phyloP scores from a whole-genome alignment of 73 alveolate species.

The Paramecium primaurelia region DNA sequence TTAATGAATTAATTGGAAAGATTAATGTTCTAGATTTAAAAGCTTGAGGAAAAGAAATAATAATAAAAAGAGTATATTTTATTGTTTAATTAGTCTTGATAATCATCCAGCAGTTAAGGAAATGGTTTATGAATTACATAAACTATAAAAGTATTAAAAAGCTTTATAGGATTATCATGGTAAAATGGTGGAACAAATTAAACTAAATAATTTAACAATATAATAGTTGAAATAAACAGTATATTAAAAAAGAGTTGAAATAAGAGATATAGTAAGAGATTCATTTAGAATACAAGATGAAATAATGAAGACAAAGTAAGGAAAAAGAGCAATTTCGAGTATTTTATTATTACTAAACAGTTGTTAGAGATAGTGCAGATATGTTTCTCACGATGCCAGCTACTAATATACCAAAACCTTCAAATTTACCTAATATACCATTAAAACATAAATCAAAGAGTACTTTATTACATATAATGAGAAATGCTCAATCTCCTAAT shows the following conservation, averaged over 20 bases:
- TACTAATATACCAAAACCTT: background rate
- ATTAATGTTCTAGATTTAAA: background rate
- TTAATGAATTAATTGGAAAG: background rate
- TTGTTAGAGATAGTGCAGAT: background rate
- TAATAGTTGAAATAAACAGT: background rate
- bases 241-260: background rate
- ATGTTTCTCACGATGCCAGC: background rate
- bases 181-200: background rate
- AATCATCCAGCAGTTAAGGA: background rate
- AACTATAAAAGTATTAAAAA: background rate
- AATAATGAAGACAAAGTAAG: background rate
- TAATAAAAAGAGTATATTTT: background rate
- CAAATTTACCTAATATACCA: background rate
- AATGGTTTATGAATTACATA: background rate
- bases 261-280: background rate
- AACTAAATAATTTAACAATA: background rate
- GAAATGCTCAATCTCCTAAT: background rate
- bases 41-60: conserved; percentile 16
- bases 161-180: background rate
- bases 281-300: background rate
- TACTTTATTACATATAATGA: background rate
- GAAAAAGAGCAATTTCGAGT: background rate
- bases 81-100: background rate
- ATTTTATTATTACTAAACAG: background rate
- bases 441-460: conserved; percentile 7